A percentile compares a stretch with the other conserved stretches of the same genome.
phyloP scores from a whole-genome alignment of 805 yeast genomes.

The Yarrowia sp. region DNA sequence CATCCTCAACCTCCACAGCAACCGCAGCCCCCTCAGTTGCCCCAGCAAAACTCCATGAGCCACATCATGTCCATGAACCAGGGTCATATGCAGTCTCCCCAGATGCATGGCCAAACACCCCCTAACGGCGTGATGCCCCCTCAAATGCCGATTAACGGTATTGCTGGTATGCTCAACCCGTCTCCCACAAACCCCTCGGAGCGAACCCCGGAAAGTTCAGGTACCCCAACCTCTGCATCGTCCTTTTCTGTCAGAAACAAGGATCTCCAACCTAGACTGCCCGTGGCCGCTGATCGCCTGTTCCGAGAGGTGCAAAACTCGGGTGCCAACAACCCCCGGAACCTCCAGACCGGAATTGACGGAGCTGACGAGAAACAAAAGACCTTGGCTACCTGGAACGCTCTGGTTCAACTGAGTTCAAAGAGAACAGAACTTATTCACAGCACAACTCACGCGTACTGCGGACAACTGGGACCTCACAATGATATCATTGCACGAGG shows the following conservation, averaged over 20 bases:
- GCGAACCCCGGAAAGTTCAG: constrained; percentile 23
- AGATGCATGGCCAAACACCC: constrained; percentile 19
- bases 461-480: constrained; percentile 41
- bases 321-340: not conserved
- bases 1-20: not conserved
- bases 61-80: constrained; percentile 3
- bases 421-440: constrained; percentile 30
- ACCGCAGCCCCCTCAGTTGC: not conserved
- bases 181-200: constrained; percentile 24
- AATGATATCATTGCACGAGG: constrained; percentile 60
- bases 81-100: constrained; percentile 5
- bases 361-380: constrained; percentile 22
- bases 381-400: constrained; percentile 26
- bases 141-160: constrained; percentile 8
- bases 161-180: constrained; percentile 29
- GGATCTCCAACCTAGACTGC: constrained; percentile 25
- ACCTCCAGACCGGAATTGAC: constrained; percentile 20
- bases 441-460: constrained; percentile 14
- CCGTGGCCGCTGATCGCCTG: constrained; percentile 12
- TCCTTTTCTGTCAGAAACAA: constrained; percentile 32
- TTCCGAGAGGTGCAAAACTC: constrained; percentile 14
- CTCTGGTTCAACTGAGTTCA: constrained; percentile 10
- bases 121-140: constrained; percentile 6
- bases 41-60: not conserved
- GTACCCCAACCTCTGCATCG: constrained; percentile 16